phyloP scores from a whole-genome alignment of 495 filamentous ascomycete species.

The Xylaria scruposa region DNA sequence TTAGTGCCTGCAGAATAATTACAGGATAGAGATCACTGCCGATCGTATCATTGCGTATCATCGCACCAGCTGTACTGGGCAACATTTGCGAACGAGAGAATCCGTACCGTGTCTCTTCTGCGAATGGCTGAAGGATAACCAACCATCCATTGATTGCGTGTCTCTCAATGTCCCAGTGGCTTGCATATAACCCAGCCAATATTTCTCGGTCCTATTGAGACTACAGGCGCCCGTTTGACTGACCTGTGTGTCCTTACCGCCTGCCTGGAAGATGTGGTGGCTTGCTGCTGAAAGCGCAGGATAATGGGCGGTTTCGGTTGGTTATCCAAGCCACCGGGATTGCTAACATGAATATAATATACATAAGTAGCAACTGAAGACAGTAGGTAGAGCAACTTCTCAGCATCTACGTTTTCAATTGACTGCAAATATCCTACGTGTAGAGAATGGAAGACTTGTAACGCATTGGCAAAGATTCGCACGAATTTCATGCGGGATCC shows the following conservation, averaged over 20 bases:
- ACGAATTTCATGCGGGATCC: neutral
- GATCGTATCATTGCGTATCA: neutral
- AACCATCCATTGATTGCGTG: neutral
- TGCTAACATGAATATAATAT: neutral
- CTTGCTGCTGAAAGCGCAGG: conserved; percentile 21
- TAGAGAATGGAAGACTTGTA: neutral
- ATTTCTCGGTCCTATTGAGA: conserved; percentile 9
- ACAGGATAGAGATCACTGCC: neutral
- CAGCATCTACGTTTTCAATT: neutral
- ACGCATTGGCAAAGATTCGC: neutral
- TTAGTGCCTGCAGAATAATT: neutral
- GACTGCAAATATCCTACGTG: neutral
- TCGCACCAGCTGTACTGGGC: neutral
- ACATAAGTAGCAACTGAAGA: neutral
- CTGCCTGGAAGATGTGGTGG: conserved; percentile 5
- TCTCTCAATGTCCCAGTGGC: conserved; percentile 13
- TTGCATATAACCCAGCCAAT: conserved; percentile 23
- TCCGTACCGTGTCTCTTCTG: neutral
- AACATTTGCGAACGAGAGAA: neutral
- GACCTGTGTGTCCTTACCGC: conserved; percentile 8
- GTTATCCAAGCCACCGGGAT: conserved; percentile 15
- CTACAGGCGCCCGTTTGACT: neutral
- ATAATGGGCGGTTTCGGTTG: neutral
- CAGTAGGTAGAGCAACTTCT: neutral
- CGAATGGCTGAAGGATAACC: neutral